phyloP scores from a whole-genome alignment of 1,139 yeast species.

The Yamadazyma triangularis region DNA sequence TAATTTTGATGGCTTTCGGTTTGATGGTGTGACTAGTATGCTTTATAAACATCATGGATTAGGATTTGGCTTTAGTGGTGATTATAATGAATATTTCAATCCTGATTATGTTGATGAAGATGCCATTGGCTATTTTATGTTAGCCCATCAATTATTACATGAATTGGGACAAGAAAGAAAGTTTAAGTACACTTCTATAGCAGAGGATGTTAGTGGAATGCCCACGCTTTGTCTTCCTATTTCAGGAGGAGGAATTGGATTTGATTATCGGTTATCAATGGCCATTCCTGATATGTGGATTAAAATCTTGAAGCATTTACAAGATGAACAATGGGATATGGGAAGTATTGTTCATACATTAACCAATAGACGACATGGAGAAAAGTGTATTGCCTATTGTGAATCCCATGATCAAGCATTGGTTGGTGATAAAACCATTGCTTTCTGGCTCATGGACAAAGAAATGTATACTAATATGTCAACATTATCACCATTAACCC shows the following conservation, averaged over 20 bases:
- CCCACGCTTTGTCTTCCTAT: slow-evolving; percentile 86
- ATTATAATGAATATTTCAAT: slow-evolving; percentile 86
- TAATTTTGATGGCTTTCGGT: slow-evolving; percentile 90
- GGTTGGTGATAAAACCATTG: slow-evolving; percentile 94
- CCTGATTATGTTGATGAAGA: slow-evolving; percentile 84
- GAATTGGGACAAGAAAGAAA: slow-evolving; percentile 41
- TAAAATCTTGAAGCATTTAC: slow-evolving; percentile 75
- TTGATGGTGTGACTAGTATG: slow-evolving; percentile 96
- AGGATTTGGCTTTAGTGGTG: slow-evolving; percentile 86
- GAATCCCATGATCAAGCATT: slow-evolving; percentile 97
- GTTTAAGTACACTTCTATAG: slow-evolving; percentile 82
- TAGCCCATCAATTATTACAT: slow-evolving; percentile 75
- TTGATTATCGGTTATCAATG: slow-evolving; percentile 92
- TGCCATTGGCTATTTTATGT: slow-evolving; percentile 79
- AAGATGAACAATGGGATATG: slow-evolving; percentile 91
- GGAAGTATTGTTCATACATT: slow-evolving; percentile 75
- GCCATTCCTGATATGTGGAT: slow-evolving; percentile 99
- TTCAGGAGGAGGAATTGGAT: slow-evolving; percentile 80
- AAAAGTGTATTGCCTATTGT: slow-evolving; percentile 86
- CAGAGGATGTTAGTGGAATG: slow-evolving; percentile 97
- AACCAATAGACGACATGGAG: slow-evolving; percentile 85
- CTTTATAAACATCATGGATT: slow-evolving; percentile 89
- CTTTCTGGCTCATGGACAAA: slow-evolving; percentile 98
- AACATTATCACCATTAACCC: slow-evolving; percentile 62
- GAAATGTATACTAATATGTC: slow-evolving; percentile 98